Percentiles rank a stretch among this genome's conserved stretches.
These are phyloP conservation scores for Phytophthora pistaciae DNA, from an alignment of 352 stramenopile genomes.

Conservation along the genomic window DNA sequence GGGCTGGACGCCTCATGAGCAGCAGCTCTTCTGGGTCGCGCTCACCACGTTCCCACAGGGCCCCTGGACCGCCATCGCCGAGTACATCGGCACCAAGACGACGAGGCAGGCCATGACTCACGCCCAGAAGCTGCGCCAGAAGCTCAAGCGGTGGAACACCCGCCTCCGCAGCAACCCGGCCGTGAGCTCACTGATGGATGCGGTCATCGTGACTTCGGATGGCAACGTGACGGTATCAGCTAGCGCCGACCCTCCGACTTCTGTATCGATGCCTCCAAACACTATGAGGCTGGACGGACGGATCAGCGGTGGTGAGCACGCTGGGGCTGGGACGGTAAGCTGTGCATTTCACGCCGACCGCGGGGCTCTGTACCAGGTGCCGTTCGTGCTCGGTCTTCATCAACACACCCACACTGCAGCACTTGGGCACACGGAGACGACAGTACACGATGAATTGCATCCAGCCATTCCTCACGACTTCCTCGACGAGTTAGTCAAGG, in stretches of 20 bases:
- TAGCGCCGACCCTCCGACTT: constrained; percentile 4
- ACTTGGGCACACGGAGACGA: background rate
- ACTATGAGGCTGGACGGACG: background rate
- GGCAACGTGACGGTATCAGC: constrained; percentile 11
- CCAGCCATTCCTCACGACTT: constrained; percentile 21
- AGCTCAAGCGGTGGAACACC: constrained; percentile 49
- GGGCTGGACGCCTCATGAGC: constrained; percentile 36
- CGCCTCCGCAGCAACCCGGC: constrained; percentile 39
- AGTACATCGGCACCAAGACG: constrained; percentile 62
- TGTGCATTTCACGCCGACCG: background rate
- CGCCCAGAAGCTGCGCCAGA: constrained; percentile 66
- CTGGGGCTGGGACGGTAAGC: background rate
- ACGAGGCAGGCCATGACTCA: constrained; percentile 69
- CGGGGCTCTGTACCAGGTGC: background rate
- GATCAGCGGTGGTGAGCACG: background rate
- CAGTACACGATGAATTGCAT: background rate
- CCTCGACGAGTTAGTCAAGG: constrained; percentile 19
- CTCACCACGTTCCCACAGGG: constrained; percentile 54
- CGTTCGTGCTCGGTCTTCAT: constrained; percentile 6
- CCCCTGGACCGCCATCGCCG: constrained; percentile 59
- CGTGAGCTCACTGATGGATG: constrained; percentile 36
- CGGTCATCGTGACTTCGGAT: constrained; percentile 15
- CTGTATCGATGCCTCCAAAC: background rate
- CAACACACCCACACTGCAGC: background rate
- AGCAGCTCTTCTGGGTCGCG: constrained; percentile 49